A percentile compares a stretch with the other conserved stretches of the same genome.
Conservation (phyloP, 129 eudicot species). For the Flaveria ramosissima region DNA sequence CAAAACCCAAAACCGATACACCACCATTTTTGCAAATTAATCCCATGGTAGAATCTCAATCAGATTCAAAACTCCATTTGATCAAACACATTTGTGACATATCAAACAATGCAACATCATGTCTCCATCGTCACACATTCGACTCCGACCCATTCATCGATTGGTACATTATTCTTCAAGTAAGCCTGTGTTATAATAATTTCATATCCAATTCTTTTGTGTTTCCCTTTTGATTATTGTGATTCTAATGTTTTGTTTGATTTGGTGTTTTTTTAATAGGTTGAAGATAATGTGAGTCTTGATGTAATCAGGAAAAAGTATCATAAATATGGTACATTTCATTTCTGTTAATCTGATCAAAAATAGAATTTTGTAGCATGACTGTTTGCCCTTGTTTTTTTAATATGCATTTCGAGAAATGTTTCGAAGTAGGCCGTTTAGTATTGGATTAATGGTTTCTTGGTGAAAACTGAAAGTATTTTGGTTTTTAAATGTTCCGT, state of each 20-base stretch:
- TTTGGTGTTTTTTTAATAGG: constrained; percentile 36
- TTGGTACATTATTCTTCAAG: constrained; percentile 75
- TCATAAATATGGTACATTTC: constrained; percentile 58
- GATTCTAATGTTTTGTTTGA: background rate
- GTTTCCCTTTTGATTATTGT: background rate
- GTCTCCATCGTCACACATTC: constrained; percentile 18
- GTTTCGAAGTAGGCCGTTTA: no score
- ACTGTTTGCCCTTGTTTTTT: background rate
- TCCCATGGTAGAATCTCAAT: constrained; percentile 22
- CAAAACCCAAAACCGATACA: constrained; percentile 24
- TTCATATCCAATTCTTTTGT: background rate
- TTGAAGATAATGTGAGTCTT: constrained; percentile 61
- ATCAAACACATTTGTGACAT: constrained; percentile 55
- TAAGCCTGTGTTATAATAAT: constrained; percentile 25
- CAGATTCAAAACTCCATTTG: constrained; percentile 48
- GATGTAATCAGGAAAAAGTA: constrained; percentile 63
- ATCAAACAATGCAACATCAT: constrained; percentile 45
- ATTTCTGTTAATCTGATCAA: background rate
- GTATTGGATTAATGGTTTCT: no score
- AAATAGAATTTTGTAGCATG: background rate
- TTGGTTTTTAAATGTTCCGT: no score
- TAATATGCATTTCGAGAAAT: background rate
- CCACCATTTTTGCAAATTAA: background rate
- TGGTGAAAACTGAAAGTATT: no score
- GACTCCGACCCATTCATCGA: constrained; percentile 53